phyloP scores from a whole-genome alignment of 2,329 filamentous ascomycete species.

The Neofusicoccum kwambonambiense region DNA sequence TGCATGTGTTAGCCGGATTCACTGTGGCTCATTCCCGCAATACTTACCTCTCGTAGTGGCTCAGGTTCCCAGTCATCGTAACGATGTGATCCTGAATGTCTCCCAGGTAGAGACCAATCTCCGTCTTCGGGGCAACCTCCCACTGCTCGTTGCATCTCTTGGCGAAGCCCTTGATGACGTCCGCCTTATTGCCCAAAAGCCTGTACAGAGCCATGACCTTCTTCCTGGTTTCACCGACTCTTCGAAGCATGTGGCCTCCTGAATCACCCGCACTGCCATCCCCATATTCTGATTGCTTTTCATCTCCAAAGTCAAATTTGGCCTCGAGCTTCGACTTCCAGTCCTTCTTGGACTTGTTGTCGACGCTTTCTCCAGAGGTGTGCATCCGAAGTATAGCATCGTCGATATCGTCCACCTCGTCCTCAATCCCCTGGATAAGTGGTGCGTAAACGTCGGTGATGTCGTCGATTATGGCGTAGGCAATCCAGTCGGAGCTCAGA shows the following conservation, averaged over 20 bases:
- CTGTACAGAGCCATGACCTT: slow-evolving; percentile 96
- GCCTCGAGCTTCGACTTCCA: background rate
- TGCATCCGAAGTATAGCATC: slow-evolving; percentile 85
- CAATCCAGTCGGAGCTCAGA: slow-evolving; percentile 94
- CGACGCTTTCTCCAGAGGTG: slow-evolving; percentile 44
- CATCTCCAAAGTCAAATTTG: slow-evolving; percentile 21
- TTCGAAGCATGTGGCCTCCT: slow-evolving; percentile 80
- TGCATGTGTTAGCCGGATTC: slow-evolving; percentile 35
- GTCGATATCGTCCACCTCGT: slow-evolving; percentile 96
- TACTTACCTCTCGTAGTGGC: slow-evolving; percentile 90
- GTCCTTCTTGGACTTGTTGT: slow-evolving; percentile 29
- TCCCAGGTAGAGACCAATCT: slow-evolving; percentile 95
- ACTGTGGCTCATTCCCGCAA: slow-evolving; percentile 11
- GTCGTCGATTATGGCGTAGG: slow-evolving; percentile 95
- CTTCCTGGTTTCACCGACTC: slow-evolving; percentile 91
- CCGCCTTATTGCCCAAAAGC: slow-evolving; percentile 91
- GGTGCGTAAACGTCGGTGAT: slow-evolving; percentile 96
- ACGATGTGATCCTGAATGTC: slow-evolving; percentile 99
- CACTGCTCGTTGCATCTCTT: slow-evolving; percentile 98
- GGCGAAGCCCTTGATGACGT: slow-evolving; percentile 98
- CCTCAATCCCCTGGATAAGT: slow-evolving; percentile 87
- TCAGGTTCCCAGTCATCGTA: slow-evolving; percentile 95
- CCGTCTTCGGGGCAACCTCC: slow-evolving; percentile 90
- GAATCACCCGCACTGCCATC: slow-evolving; percentile 45
- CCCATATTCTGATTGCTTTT: slow-evolving; percentile 34